phyloP scores from a whole-genome alignment of 345 rosid species.

The Raphanus sativus region DNA sequence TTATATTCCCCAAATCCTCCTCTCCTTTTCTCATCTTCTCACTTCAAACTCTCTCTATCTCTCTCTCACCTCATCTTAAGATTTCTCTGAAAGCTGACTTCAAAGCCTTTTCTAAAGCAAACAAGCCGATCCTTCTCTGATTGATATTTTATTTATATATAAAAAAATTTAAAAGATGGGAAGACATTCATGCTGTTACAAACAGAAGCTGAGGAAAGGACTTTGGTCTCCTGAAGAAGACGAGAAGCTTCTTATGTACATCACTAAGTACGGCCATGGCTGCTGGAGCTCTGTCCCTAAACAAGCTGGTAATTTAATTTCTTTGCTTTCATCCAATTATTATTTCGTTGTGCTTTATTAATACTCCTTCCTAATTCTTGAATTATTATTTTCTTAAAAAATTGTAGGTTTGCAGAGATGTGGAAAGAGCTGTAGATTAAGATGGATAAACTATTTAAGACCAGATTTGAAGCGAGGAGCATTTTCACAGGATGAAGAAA shows the following conservation, averaged over 20 bases:
- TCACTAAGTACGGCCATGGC: slow-evolving; percentile 90
- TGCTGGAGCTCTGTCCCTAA: slow-evolving; percentile 99
- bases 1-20: slow-evolving; percentile 41
- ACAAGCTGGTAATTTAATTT: slow-evolving; percentile 59
- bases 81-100: slow-evolving; percentile 34
- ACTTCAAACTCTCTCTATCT: slow-evolving; percentile 33
- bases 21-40: slow-evolving; percentile 43
- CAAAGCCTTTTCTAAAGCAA: slow-evolving; percentile 16
- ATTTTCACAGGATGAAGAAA: slow-evolving; percentile 91
- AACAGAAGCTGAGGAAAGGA: slow-evolving; percentile 98
- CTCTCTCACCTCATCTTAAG: slow-evolving; percentile 27
- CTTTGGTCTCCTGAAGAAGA: slow-evolving; percentile 99
- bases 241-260: slow-evolving; percentile 84
- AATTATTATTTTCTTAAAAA: neutral
- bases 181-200: slow-evolving; percentile 83
- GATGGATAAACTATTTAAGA: slow-evolving; percentile 95
- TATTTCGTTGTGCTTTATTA: neutral
- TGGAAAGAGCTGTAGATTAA: slow-evolving; percentile 95
- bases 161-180: neutral
- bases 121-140: slow-evolving; percentile 7
- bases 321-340: neutral
- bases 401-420: slow-evolving; percentile 83
- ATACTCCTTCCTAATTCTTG: neutral
- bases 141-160: neutral
- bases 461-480: slow-evolving; percentile 98